Evolutionary conservation across 2,329 filamentous ascomycete genomes (phyloP).

Genomic region (Penicillium decumbens): DNA sequence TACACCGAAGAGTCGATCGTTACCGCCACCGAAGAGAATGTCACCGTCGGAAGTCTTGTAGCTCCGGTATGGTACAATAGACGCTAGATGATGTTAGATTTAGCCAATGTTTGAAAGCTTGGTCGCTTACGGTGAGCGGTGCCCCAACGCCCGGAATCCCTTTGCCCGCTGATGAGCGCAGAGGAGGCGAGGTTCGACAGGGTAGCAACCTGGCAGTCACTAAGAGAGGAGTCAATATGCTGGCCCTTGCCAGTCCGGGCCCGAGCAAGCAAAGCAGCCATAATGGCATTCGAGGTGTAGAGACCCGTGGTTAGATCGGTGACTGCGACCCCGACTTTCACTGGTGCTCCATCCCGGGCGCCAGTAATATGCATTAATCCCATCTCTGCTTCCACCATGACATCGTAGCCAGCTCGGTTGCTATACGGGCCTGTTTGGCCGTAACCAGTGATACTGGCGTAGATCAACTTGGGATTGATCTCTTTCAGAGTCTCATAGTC

Average conservation of each 20-base stretch:
- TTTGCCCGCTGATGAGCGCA: conserved; percentile 78
- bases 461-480: conserved; percentile 83
- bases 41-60: conserved; percentile 64
- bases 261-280: conserved; percentile 81
- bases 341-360: conserved; percentile 76
- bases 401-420: conserved; percentile 87
- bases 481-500: conserved; percentile 76
- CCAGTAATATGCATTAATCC: conserved; percentile 99
- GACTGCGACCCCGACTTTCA: conserved; percentile 95
- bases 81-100: conserved; percentile 55
- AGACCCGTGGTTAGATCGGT: conserved; percentile 93
- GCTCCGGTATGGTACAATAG: conserved; percentile 90
- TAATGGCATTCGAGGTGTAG: conserved; percentile 91
- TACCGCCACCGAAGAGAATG: conserved; percentile 60
- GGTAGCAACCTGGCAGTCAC: conserved; percentile 92
- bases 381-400: conserved; percentile 99
- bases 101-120: not conserved
- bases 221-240: conserved; percentile 85
- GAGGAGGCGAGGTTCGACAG: conserved; percentile 94
- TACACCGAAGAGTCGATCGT: conserved; percentile 59
- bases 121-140: conserved; percentile 75
- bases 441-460: conserved; percentile 95
- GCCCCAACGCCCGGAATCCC: conserved; percentile 87
- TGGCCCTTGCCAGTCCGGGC: conserved; percentile 74
- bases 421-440: conserved; percentile 91